Conservation (phyloP, 495 filamentous ascomycete genomes). For the Neurospora tetraspora region DNA sequence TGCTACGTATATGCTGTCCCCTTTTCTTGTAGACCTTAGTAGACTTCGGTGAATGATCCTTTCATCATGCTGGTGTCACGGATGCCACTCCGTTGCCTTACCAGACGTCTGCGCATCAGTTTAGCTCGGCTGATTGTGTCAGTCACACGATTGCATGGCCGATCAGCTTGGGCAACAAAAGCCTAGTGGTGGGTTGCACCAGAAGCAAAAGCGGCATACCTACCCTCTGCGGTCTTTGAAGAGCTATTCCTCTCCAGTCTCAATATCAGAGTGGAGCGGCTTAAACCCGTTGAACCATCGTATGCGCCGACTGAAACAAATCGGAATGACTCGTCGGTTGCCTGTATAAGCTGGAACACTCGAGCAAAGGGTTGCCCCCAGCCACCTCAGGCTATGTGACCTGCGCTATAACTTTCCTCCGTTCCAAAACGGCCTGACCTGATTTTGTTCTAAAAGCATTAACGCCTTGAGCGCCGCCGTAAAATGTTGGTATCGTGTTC, state of each 20-base stretch:
- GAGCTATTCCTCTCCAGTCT: background rate
- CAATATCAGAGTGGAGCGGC: background rate
- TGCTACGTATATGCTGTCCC: background rate
- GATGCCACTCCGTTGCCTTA: background rate
- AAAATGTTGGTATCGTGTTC: background rate
- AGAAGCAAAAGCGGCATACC: background rate
- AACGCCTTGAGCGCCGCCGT: conserved; percentile 9
- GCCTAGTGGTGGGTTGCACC: background rate
- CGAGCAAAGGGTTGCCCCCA: background rate
- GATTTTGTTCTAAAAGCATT: background rate
- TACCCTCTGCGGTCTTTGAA: background rate
- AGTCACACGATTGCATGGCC: background rate
- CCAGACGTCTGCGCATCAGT: background rate
- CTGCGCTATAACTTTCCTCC: background rate
- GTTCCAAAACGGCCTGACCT: background rate
- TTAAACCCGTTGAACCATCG: background rate
- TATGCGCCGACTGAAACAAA: background rate
- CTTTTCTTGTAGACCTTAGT: background rate
- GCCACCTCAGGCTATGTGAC: background rate
- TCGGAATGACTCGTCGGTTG: background rate
- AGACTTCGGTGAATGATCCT: background rate
- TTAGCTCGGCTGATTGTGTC: background rate
- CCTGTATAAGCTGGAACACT: background rate
- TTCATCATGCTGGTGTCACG: background rate
- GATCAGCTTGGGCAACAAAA: background rate